Conservation (phyloP, 805 yeast genomes). For the Priceomyces melissophilus region DNA sequence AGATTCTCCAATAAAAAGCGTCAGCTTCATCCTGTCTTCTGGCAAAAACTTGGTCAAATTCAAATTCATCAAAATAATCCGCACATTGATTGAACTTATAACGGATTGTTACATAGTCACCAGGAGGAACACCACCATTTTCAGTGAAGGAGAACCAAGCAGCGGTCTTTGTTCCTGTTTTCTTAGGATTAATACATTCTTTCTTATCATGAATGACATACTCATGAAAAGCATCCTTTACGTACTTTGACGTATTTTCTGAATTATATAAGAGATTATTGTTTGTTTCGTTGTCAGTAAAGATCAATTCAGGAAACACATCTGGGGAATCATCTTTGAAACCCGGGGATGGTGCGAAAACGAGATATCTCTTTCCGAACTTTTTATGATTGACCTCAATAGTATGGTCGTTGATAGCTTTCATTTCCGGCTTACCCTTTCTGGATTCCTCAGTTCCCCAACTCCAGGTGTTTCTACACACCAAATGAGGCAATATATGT, state of each 20-base stretch:
- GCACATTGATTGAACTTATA: conserved; percentile 55
- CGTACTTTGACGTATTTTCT: conserved; percentile 53
- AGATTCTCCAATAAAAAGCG: conserved; percentile 83
- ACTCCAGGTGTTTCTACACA: conserved; percentile 89
- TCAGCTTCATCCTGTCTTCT: conserved; percentile 85
- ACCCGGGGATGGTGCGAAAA: conserved; percentile 86
- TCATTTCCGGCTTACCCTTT: conserved; percentile 47
- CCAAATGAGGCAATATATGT: conserved; percentile 80
- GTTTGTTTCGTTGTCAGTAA: conserved; percentile 90
- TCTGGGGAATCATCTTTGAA: conserved; percentile 54
- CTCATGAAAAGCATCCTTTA: conserved; percentile 92
- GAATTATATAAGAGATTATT: conserved; percentile 61
- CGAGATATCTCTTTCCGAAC: conserved; percentile 61
- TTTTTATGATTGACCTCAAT: conserved; percentile 64
- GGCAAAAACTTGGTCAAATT: conserved; percentile 64
- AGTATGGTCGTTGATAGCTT: conserved; percentile 38
- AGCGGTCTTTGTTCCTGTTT: conserved; percentile 75
- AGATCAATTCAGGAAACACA: conserved; percentile 70
- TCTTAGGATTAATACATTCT: conserved; percentile 65
- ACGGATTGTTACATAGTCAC: conserved; percentile 82
- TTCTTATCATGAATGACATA: conserved; percentile 59
- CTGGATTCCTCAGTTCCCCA: conserved; percentile 66
- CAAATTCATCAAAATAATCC: conserved; percentile 64
- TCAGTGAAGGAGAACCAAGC: conserved; percentile 81
- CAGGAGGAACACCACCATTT: conserved; percentile 76